phyloP scores from a whole-genome alignment of 1,284 basidiomycete genomes.

The Ustilago hordei region DNA sequence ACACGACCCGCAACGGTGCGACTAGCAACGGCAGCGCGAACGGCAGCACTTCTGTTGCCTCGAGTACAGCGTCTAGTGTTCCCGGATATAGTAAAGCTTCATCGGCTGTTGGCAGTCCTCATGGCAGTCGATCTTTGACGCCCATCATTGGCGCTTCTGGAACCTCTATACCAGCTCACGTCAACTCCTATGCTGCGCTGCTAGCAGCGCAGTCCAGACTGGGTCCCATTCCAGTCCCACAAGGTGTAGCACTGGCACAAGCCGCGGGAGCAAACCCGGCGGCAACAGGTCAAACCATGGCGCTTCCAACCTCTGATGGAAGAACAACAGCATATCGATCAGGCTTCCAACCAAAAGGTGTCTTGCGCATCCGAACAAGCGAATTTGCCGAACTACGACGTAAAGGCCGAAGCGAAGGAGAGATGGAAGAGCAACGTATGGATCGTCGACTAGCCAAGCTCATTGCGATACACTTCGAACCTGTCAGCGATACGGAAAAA shows the following conservation, averaged over 20 bases:
- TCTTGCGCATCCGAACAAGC: constrained; percentile 45
- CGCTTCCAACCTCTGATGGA: constrained; percentile 16
- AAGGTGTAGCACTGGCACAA: constrained; percentile 48
- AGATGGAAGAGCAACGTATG: constrained; percentile 63
- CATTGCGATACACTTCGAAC: constrained; percentile 53
- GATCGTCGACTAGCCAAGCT: constrained; percentile 62
- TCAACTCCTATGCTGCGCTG: constrained; percentile 51
- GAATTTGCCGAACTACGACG: constrained; percentile 47
- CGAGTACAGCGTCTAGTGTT: constrained; percentile 34
- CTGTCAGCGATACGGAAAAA: constrained; percentile 25
- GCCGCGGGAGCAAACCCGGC: constrained; percentile 17
- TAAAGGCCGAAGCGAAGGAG: constrained; percentile 35
- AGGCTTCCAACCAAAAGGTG: constrained; percentile 64
- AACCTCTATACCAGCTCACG: constrained; percentile 39
- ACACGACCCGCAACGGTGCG: neutral
- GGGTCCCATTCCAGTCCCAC: constrained; percentile 50
- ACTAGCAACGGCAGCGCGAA: neutral
- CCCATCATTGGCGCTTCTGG: constrained; percentile 39
- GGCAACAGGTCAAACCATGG: neutral
- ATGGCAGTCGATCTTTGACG: constrained; percentile 40
- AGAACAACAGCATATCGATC: constrained; percentile 47
- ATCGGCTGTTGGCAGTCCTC: constrained; percentile 31
- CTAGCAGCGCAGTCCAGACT: constrained; percentile 46
- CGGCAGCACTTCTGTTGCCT: constrained; percentile 9
- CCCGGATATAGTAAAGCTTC: constrained; percentile 33